Evolutionary conservation across 2,329 filamentous ascomycete genomes (phyloP).

Genomic region (Dothidotthia symphoricarpi): DNA sequence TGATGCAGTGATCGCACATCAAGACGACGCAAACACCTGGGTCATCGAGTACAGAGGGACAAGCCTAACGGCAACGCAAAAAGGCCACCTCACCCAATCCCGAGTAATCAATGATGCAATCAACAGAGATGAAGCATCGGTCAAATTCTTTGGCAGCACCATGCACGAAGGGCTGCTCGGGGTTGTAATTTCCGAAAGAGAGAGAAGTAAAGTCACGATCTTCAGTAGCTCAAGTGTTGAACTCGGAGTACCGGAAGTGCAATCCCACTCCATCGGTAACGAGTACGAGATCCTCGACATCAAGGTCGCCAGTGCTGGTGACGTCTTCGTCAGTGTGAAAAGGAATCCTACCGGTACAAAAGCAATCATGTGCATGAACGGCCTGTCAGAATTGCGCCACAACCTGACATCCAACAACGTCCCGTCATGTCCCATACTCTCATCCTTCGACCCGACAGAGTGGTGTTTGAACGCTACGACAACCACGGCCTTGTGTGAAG

Average conservation of each 20-base stretch:
- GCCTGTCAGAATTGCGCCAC: conserved; percentile 1
- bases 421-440: not conserved
- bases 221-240: conserved; percentile 9
- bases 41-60: conserved; percentile 20
- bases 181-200: conserved; percentile 4
- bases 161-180: conserved; percentile 25
- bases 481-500: conserved; percentile 15
- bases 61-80: conserved; percentile 14
- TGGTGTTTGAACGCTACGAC: conserved; percentile 23
- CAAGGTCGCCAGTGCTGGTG: conserved; percentile 7
- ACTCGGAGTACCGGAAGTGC: conserved; percentile 1
- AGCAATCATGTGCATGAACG: conserved; percentile 2
- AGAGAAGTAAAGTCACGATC: conserved; percentile 4
- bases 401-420: not conserved
- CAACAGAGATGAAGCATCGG: not conserved
- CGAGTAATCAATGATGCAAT: conserved; percentile 1
- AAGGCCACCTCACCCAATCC: conserved; percentile 1
- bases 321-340: conserved; percentile 1
- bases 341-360: not conserved
- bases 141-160: conserved; percentile 20
- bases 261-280: not conserved
- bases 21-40: not conserved
- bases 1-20: conserved; percentile 18
- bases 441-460: conserved; percentile 6
- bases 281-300: conserved; percentile 6